phyloP scores from a whole-genome alignment of 192 early-diverging fungal species.

The Umbelopsis sp. region DNA sequence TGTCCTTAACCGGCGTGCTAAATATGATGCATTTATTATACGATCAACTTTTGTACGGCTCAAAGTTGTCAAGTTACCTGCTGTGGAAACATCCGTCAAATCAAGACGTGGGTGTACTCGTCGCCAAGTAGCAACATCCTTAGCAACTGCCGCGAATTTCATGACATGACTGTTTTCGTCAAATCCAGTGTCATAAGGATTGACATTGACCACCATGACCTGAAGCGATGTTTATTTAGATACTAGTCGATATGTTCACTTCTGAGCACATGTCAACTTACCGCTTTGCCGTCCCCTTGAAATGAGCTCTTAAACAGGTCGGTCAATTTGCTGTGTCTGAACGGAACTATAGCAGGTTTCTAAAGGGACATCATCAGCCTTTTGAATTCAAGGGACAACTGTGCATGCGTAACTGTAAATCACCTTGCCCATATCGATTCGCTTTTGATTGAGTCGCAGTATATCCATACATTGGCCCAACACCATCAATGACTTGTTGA shows the following conservation, averaged over 20 bases:
- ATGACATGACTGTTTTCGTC: conserved; percentile 59
- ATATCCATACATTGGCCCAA: conserved; percentile 75
- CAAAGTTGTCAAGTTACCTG: conserved; percentile 17
- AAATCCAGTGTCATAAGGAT: conserved; percentile 59
- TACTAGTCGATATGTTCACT: background rate
- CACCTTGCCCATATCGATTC: conserved; percentile 43
- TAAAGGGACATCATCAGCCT: background rate
- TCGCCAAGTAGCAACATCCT: conserved; percentile 51
- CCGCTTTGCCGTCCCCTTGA: conserved; percentile 59
- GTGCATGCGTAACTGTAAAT: background rate
- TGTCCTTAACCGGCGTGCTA: conserved; percentile 7
- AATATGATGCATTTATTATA: background rate
- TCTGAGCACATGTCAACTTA: conserved; percentile 12
- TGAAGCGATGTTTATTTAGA: background rate
- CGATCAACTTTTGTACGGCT: background rate
- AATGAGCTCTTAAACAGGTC: conserved; percentile 66
- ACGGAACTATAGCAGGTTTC: conserved; percentile 56
- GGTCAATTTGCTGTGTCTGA: conserved; percentile 70
- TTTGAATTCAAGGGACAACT: background rate
- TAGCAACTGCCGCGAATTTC: conserved; percentile 66
- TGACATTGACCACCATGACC: conserved; percentile 65
- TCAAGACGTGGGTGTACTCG: conserved; percentile 43
- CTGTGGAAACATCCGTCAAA: conserved; percentile 23
- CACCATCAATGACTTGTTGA: conserved; percentile 72
- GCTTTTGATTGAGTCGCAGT: conserved; percentile 54